Conservation (phyloP, 106 monocot genomes). For the Gastrodia elata region DNA sequence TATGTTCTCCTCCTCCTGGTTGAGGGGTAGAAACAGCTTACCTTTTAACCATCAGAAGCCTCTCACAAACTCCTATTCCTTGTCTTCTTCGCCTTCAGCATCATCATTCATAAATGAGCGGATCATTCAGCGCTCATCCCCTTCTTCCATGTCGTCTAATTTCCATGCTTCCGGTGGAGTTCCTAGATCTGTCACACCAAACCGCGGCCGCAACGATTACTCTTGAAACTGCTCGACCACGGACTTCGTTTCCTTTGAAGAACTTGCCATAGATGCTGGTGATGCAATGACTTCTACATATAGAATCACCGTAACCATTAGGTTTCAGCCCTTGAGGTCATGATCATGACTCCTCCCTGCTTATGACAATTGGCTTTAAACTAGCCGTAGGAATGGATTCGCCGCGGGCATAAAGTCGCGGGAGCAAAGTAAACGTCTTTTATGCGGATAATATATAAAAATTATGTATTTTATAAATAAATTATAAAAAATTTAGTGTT, state of each 20-base stretch:
- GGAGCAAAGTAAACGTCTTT: no score
- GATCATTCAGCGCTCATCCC: slow-evolving; percentile 77
- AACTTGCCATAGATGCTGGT: slow-evolving; percentile 32
- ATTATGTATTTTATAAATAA: no score
- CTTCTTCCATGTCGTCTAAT: slow-evolving; percentile 71
- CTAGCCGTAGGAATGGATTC: no score
- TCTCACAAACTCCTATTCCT: slow-evolving; percentile 47
- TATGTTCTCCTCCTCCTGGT: slow-evolving; percentile 29
- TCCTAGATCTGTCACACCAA: slow-evolving; percentile 53
- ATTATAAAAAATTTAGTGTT: no score
- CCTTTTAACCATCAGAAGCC: slow-evolving; percentile 63
- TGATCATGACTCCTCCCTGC: slow-evolving; percentile 31
- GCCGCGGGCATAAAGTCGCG: no score
- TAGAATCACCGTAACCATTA: slow-evolving; percentile 84
- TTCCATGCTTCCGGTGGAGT: slow-evolving; percentile 17
- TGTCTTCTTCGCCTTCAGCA: slow-evolving; percentile 45
- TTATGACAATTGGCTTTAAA: no score
- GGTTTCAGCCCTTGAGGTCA: slow-evolving; percentile 92
- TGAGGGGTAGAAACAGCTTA: slow-evolving; percentile 64
- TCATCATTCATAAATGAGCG: slow-evolving; percentile 45
- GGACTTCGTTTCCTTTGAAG: slow-evolving; percentile 32
- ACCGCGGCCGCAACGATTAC: slow-evolving; percentile 20
- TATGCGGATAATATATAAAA: no score
- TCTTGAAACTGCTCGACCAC: slow-evolving; percentile 11
- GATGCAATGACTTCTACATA: slow-evolving; percentile 47